Conservation (phyloP, 306 rosid species). For the Cicer cuneatum region DNA sequence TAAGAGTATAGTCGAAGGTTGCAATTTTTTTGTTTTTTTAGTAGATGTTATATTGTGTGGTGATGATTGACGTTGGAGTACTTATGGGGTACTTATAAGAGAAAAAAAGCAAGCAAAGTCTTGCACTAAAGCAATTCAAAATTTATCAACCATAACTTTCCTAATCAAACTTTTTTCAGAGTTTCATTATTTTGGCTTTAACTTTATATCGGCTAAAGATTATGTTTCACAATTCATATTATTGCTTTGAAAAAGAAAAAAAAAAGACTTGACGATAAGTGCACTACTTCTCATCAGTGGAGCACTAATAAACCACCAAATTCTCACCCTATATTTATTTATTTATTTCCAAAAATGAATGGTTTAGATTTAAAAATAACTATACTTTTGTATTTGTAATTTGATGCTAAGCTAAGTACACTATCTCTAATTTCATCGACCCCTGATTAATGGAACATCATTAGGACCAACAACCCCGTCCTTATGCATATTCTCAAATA, state of each 20-base stretch:
- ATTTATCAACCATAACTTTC: background rate
- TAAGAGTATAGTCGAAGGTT: background rate
- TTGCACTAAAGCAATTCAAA: constrained; percentile 12
- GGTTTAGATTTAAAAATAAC: background rate
- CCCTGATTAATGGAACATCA: too few species aligned
- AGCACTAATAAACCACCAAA: background rate
- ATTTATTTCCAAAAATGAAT: background rate
- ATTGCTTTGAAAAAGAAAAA: background rate
- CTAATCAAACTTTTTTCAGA: background rate
- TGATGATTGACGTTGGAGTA: background rate
- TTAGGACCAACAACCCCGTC: too few species aligned
- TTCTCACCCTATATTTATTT: background rate
- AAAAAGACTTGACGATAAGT: background rate
- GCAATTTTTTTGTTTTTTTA: background rate
- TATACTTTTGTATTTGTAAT: background rate
- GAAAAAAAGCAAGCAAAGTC: background rate
- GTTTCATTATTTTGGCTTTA: background rate
- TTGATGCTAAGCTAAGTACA: background rate
- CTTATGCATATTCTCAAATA: too few species aligned
- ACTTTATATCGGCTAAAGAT: background rate
- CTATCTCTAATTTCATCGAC: too few species aligned
- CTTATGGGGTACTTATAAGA: background rate
- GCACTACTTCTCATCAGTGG: background rate
- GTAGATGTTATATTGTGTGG: background rate
- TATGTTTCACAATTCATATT: constrained; percentile 3